Evolutionary conservation across 164 flowering plant species (phyloP), one percentile per base, ranked within the genome.

Genomic region (Cinnamomum chago): DNA sequence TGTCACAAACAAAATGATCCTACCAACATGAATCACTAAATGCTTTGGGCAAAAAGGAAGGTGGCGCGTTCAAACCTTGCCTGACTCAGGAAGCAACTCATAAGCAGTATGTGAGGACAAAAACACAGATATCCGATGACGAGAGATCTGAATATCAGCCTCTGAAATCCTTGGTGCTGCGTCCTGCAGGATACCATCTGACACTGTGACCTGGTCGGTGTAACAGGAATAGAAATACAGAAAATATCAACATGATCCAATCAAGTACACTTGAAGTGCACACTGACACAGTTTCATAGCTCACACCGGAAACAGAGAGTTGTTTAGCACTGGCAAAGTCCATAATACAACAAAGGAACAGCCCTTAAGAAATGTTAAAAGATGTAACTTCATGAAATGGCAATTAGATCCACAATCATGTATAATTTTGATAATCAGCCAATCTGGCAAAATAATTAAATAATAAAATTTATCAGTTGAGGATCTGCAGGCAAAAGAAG

Each of bases 11-110:
- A 28, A 55, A 65, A 68, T 69, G 18, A 66, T 51, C 12, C 14
- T 6, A 73, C 27, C 17, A 17, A 65, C 18, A 40, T 12, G 4
- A 52, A 28, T 15, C 69, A 66, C 69, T 14, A 15, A 66, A 66
- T 30, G 5, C 35, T 12, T 66, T 25, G 12, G 5, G 67, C 24
- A 58, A 15, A 70, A 66, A 66, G 73, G 65, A 70, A 67, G 78
- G 84, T 67, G 79, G 79, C 75, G 80, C 79, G 83, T 79, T 74
- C 92, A 82, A 80, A 92, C 98, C 98, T 94, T 94, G 83, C 98
- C 97, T 71, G 85, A 83, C 81, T 83, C 85, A 9, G 98, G 98
- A 71, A 95, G 93, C 85, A 95, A 85, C 80, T 93, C 98, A 79
- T 93, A 91, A 58, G 86, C 94, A 2, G 88, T 88, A 76, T 93